phyloP scores from a whole-genome alignment of 225 moss, liverwort and hornwort species.

The Thuidium tamariscinum region DNA sequence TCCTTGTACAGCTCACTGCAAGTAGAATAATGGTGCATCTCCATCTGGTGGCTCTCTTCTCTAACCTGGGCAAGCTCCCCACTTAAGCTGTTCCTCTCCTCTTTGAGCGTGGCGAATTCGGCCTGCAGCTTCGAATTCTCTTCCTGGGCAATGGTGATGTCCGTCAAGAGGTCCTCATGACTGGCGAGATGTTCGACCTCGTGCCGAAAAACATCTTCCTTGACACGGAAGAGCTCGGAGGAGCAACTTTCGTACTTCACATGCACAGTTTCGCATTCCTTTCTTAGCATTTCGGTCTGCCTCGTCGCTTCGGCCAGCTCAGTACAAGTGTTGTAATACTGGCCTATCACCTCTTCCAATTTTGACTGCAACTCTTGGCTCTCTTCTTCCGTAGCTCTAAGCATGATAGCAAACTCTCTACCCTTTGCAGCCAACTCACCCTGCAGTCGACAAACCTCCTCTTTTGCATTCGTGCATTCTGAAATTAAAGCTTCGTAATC shows the following conservation, averaged over 20 bases:
- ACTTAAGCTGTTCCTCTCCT: not conserved
- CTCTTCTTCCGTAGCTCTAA: not conserved
- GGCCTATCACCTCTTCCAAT: not conserved
- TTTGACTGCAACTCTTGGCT: not conserved
- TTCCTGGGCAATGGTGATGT: conserved; percentile 12
- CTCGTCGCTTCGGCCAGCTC: conserved; percentile 13
- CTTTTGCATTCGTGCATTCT: conserved; percentile 7
- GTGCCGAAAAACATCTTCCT: conserved; percentile 1
- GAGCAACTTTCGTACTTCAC: conserved; percentile 14
- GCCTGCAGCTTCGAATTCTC: conserved; percentile 20
- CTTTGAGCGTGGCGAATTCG: conserved; percentile 1
- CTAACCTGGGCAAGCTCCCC: not conserved
- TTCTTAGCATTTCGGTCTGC: conserved; percentile 1
- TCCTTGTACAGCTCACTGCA: conserved; percentile 15
- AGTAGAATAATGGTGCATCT: not conserved
- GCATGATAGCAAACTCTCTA: not conserved
- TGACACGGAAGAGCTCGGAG: conserved; percentile 16
- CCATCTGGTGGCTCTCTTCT: not conserved
- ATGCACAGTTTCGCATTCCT: conserved; percentile 5
- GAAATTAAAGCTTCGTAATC: not conserved
- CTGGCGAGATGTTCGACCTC: conserved; percentile 12
- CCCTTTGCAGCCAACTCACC: conserved; percentile 7
- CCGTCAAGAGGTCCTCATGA: conserved; percentile 9
- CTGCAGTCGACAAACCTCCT: conserved; percentile 13
- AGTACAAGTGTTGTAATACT: not conserved